Evolutionary conservation across 2,329 filamentous ascomycete species (phyloP).

Genomic region (Trichoderma sp.): DNA sequence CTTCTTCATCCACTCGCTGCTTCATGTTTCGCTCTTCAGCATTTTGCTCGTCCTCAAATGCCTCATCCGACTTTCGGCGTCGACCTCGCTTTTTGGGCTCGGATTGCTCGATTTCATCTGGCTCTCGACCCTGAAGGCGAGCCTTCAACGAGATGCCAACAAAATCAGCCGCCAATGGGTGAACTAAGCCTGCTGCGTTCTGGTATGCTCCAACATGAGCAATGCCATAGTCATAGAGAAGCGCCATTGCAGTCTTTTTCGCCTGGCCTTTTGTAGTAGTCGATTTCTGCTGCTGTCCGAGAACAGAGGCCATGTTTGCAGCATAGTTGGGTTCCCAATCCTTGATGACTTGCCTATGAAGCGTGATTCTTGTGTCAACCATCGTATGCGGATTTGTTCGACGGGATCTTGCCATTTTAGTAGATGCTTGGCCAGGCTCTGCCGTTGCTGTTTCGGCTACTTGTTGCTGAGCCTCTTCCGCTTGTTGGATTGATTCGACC

Average conservation of each 20-base stretch:
- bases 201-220: conserved; percentile 32
- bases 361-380: conserved; percentile 36
- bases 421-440: conserved; percentile 26
- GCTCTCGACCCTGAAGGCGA: conserved; percentile 30
- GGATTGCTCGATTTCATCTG: conserved; percentile 25
- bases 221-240: conserved; percentile 40
- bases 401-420: conserved; percentile 29
- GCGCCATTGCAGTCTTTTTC: conserved; percentile 38
- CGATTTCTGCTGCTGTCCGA: conserved; percentile 28
- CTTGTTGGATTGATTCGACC: neutral
- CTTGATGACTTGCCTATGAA: conserved; percentile 42
- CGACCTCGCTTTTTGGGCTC: conserved; percentile 30
- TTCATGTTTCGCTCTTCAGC: conserved; percentile 39
- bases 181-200: conserved; percentile 33
- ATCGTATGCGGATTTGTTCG: conserved; percentile 32
- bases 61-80: conserved; percentile 47
- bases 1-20: conserved; percentile 35
- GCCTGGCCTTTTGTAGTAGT: conserved; percentile 38
- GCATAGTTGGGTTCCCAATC: conserved; percentile 48
- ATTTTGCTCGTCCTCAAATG: conserved; percentile 43
- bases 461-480: neutral
- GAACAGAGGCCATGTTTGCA: conserved; percentile 54
- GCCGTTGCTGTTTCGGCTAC: conserved; percentile 28
- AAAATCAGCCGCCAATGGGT: conserved; percentile 48
- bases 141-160: conserved; percentile 48